Percentiles rank a stretch among this genome's conserved stretches.
Conservation (phyloP, 192 early-diverging fungal species). For the Oehlia diaphana region DNA sequence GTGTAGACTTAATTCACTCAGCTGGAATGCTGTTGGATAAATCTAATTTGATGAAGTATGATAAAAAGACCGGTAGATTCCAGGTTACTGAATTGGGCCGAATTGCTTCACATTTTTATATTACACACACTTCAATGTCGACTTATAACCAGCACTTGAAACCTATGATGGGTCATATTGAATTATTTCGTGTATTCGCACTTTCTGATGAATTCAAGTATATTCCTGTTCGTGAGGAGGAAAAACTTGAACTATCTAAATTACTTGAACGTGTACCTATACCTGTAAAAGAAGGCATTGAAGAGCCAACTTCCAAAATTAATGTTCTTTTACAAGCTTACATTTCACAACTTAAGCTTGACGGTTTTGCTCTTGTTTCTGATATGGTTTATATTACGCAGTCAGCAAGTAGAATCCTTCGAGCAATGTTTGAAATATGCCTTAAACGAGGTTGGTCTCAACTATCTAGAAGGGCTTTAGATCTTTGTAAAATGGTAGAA, state of each 20-base stretch:
- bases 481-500: conserved; percentile 98
- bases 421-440: conserved; percentile 97
- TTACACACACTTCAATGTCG: conserved; percentile 88
- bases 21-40: conserved; percentile 89
- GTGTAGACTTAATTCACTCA: conserved; percentile 86
- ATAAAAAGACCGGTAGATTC: conserved; percentile 86
- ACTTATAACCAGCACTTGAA: conserved; percentile 93
- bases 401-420: conserved; percentile 87
- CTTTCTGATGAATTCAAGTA: conserved; percentile 90
- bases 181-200: conserved; percentile 88
- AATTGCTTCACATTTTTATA: conserved; percentile 97
- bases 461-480: conserved; percentile 82
- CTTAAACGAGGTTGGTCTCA: conserved; percentile 93
- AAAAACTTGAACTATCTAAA: conserved; percentile 88
- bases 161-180: conserved; percentile 87
- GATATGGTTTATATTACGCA: conserved; percentile 99
- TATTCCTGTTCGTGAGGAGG: conserved; percentile 92
- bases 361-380: conserved; percentile 94
- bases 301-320: conserved; percentile 91
- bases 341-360: conserved; percentile 90
- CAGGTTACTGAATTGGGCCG: conserved; percentile 89
- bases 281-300: conserved; percentile 90
- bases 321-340: conserved; percentile 92
- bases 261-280: conserved; percentile 91
- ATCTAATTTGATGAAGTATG: conserved; percentile 92